Evolutionary conservation across 164 flowering plant genomes (phyloP).

Genomic region (Vitis amurensis): DNA sequence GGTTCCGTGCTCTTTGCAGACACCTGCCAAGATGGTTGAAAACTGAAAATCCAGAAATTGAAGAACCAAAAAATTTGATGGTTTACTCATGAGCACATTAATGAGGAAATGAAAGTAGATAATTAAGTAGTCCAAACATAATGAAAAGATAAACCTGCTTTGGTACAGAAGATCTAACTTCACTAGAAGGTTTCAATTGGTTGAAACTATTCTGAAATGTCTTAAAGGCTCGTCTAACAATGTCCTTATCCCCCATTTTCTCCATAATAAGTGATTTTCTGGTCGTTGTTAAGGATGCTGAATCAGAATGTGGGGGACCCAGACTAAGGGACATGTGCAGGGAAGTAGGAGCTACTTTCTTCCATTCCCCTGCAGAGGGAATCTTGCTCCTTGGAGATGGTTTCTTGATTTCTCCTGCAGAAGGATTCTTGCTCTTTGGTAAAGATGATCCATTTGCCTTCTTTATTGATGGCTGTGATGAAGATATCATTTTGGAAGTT

Average conservation of each 20-base stretch:
- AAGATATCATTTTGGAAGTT: slow-evolving; percentile 20
- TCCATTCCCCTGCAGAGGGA: slow-evolving; percentile 20
- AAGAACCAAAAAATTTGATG: neutral
- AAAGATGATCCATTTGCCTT: slow-evolving; percentile 27
- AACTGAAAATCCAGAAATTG: neutral
- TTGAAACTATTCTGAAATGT: slow-evolving; percentile 56
- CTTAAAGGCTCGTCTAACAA: slow-evolving; percentile 83
- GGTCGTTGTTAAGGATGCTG: slow-evolving; percentile 29
- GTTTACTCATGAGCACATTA: neutral
- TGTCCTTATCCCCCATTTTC: slow-evolving; percentile 90
- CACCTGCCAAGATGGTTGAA: slow-evolving; percentile 34
- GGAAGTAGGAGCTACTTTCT: slow-evolving; percentile 42
- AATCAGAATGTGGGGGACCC: slow-evolving; percentile 36
- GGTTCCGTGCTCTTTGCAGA: slow-evolving; percentile 32
- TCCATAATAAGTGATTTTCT: slow-evolving; percentile 81
- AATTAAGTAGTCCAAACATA: neutral
- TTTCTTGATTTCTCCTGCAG: slow-evolving; percentile 27
- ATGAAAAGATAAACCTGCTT: slow-evolving; percentile 44
- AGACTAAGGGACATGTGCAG: slow-evolving; percentile 57
- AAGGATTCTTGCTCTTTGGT: slow-evolving; percentile 26
- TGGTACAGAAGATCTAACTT: slow-evolving; percentile 24
- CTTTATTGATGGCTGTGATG: slow-evolving; percentile 34
- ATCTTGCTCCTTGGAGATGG: too few relatives aligned
- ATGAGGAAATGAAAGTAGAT: neutral
- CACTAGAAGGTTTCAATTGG: slow-evolving; percentile 32